Evolutionary conservation across 192 early-diverging fungal genomes (phyloP).

Genomic region (Backusella westeae): DNA sequence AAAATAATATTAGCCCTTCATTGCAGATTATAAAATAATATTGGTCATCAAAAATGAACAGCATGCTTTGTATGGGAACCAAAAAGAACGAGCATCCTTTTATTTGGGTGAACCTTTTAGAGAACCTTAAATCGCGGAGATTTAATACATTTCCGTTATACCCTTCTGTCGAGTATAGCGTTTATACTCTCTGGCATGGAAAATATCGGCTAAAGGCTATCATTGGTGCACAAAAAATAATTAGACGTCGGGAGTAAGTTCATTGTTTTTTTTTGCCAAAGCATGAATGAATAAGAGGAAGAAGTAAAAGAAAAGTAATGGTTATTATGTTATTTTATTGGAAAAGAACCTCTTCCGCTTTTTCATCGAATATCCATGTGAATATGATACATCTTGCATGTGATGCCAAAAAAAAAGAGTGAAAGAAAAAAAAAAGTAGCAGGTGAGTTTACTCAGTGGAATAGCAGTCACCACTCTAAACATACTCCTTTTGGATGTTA

Average conservation of each 20-base stretch:
- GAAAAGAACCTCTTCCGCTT: slow-evolving; percentile 2
- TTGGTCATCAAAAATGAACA: slow-evolving; percentile 1
- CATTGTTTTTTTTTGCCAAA: not conserved
- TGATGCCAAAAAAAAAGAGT: slow-evolving; percentile 8
- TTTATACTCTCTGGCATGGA: slow-evolving; percentile 4
- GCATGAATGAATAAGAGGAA: not conserved
- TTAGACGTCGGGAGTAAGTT: not conserved
- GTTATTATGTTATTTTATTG: not conserved
- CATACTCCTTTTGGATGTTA: slow-evolving; percentile 10
- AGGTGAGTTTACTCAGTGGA: slow-evolving; percentile 28
- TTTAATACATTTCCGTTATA: slow-evolving; percentile 14
- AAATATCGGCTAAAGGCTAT: slow-evolving; percentile 8
- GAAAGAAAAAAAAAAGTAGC: slow-evolving; percentile 17
- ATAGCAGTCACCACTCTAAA: slow-evolving; percentile 15
- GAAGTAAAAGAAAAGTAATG: not conserved
- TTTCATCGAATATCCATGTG: slow-evolving; percentile 16
- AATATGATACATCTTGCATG: slow-evolving; percentile 20
- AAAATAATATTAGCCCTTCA: not conserved
- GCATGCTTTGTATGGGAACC: not conserved
- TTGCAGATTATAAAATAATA: not conserved
- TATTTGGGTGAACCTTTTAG: slow-evolving; percentile 4
- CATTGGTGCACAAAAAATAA: slow-evolving; percentile 8
- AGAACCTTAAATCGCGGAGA: slow-evolving; percentile 7
- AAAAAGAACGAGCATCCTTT: not conserved
- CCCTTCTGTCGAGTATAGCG: not conserved